Percentiles rank a stretch among this genome's conserved stretches.
Conservation (phyloP, 208 protist species). For the Acanthamoeba healyi region DNA sequence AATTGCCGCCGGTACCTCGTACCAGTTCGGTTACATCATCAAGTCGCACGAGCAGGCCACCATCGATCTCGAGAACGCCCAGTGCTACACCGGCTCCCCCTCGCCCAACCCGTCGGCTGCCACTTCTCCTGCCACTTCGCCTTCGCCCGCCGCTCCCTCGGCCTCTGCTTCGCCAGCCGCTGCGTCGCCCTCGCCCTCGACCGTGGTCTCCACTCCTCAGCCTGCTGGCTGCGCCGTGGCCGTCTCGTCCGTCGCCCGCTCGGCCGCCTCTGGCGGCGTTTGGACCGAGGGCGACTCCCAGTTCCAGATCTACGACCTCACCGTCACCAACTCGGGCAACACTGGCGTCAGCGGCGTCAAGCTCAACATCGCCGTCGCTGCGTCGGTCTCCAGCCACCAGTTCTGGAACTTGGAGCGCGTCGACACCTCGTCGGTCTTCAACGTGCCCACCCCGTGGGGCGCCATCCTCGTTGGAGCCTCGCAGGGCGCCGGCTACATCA, state of each 20-base stretch:
- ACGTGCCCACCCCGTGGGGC: not conserved
- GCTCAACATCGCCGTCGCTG: not conserved
- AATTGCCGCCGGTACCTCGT: not conserved
- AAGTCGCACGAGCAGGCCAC: not conserved
- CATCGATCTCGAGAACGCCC: not conserved
- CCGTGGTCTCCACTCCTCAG: not conserved
- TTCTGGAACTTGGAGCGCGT: slow-evolving; percentile 50
- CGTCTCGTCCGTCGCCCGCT: not conserved
- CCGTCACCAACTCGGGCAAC: not conserved
- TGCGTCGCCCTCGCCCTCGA: not conserved
- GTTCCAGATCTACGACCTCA: slow-evolving; percentile 53
- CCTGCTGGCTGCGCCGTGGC: not conserved
- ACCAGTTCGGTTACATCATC: slow-evolving; percentile 39
- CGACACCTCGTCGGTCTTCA: not conserved
- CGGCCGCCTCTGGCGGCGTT: not conserved
- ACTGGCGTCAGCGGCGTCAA: not conserved
- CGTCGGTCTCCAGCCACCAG: not conserved
- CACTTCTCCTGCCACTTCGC: not conserved
- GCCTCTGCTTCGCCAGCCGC: not conserved
- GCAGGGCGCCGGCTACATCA: not conserved
- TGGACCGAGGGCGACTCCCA: not conserved
- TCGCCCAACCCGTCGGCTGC: not conserved
- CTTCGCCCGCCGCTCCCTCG: not conserved
- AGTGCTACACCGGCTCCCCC: not conserved
- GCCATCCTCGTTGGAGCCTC: not conserved